phyloP scores from a whole-genome alignment of 2,329 filamentous ascomycete genomes.

The Juglanconis oblonga region DNA sequence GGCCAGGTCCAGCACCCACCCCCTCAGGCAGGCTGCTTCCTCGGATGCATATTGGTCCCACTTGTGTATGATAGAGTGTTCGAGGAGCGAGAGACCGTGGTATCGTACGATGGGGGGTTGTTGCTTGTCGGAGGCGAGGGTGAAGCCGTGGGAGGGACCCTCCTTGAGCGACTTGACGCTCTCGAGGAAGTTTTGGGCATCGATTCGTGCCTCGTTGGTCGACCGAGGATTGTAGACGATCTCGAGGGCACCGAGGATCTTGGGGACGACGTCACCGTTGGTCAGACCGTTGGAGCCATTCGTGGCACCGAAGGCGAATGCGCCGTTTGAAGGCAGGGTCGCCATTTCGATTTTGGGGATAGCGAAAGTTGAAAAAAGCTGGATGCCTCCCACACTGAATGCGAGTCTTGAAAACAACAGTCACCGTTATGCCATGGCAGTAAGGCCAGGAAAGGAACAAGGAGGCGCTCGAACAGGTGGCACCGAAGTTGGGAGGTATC shows the following conservation, averaged over 20 bases:
- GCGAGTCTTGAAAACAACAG: slow-evolving; percentile 7
- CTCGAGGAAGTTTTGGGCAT: slow-evolving; percentile 85
- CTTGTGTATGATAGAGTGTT: slow-evolving; percentile 82
- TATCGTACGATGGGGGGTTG: slow-evolving; percentile 84
- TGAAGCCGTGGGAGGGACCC: slow-evolving; percentile 82
- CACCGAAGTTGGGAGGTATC: slow-evolving; percentile 1
- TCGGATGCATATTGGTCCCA: slow-evolving; percentile 71
- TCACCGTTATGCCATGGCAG: slow-evolving; percentile 18
- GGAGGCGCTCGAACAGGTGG: background rate
- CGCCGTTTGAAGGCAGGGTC: slow-evolving; percentile 14
- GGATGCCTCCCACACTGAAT: slow-evolving; percentile 11
- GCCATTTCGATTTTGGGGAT: slow-evolving; percentile 12
- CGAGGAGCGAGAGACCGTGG: slow-evolving; percentile 88
- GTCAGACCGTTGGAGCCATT: slow-evolving; percentile 24
- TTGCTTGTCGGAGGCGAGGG: slow-evolving; percentile 70
- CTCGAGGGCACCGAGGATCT: slow-evolving; percentile 81
- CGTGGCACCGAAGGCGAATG: slow-evolving; percentile 19
- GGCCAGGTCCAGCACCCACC: slow-evolving; percentile 77
- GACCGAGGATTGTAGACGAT: slow-evolving; percentile 82
- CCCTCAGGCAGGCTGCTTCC: slow-evolving; percentile 66
- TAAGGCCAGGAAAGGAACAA: background rate
- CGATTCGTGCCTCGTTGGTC: slow-evolving; percentile 73
- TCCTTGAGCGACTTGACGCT: slow-evolving; percentile 74
- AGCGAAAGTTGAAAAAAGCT: background rate
- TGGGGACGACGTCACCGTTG: slow-evolving; percentile 50